Conservation (phyloP, 768 basidiomycete species). For the Scleroderma bovista region DNA sequence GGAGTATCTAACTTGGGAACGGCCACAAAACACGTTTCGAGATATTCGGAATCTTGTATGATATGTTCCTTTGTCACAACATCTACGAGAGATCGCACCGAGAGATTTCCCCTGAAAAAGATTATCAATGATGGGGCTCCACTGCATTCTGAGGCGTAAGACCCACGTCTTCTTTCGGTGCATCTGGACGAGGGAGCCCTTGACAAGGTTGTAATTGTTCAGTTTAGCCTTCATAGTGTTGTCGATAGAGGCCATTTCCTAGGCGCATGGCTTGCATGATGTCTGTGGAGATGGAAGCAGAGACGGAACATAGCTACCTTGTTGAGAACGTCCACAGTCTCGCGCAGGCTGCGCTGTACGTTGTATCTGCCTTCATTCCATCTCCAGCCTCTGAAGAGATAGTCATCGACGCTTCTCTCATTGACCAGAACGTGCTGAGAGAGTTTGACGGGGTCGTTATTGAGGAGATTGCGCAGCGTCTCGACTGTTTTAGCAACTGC, state of each 20-base stretch:
- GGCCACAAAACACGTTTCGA: conserved; percentile 89
- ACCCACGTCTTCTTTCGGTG: conserved; percentile 90
- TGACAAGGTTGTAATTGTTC: conserved; percentile 88
- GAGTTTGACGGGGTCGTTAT: conserved; percentile 77
- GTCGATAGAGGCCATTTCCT: conserved; percentile 94
- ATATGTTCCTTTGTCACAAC: conserved; percentile 79
- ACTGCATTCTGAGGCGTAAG: conserved; percentile 1
- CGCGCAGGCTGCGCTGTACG: conserved; percentile 71
- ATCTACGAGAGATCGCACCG: conserved; percentile 80
- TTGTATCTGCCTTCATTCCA: conserved; percentile 96
- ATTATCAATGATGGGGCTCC: conserved; percentile 4
- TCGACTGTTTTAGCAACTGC: conserved; percentile 92
- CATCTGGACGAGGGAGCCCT: conserved; percentile 86
- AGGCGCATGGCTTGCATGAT: conserved; percentile 19
- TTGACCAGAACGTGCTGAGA: conserved; percentile 75
- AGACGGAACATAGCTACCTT: conserved; percentile 48
- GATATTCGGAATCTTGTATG: conserved; percentile 85
- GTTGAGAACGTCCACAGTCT: conserved; percentile 79
- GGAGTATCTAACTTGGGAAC: conserved; percentile 74
- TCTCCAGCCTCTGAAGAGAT: conserved; percentile 75
- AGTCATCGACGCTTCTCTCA: conserved; percentile 72
- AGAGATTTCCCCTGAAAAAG: conserved; percentile 82
- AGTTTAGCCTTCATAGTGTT: conserved; percentile 90
- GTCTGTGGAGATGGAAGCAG: conserved; percentile 14
- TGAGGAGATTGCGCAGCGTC: conserved; percentile 83